Base-by-base conservation (phyloP, 495 filamentous ascomycete genomes). In the Aspergillus baeticus region DNA sequence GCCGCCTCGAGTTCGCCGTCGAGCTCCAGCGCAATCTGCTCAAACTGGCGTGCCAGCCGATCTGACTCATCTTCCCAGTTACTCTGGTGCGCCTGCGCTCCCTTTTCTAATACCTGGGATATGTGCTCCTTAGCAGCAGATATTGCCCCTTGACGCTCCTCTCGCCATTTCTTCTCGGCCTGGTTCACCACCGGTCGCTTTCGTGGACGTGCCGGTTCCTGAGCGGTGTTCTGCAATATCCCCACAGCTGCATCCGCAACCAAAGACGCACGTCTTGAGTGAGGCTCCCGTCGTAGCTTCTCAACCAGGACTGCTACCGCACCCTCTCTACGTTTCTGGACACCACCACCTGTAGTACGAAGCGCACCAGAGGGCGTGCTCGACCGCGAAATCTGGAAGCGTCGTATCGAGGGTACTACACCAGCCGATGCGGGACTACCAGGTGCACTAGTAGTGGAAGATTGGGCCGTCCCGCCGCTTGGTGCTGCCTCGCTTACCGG, bases 11-110 rank as follows among this genome's bases (percentile, higher is more conserved):
- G 52, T 15, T 57, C 54, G 2, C 55, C 54, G 51, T 76, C 69
- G 0, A 78, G 54, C 51, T 80, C 73, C 43, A 80, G 59, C n/a
- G 77, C 77, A 51, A 82, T 63, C 43, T 72, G 62, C 55, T 81
- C 76, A 20, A 81, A 68, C 34, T 81, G 71, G 37, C 53, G 59
- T 5, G 74, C 77, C 21, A 83, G 62, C 15, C 70, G 65, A 7
- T 76, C 71, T 8, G 77, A 76, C 41, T 74, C 70, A 41, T 73
- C 67, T 10, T 79, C 72, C 74, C 75, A 78, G 11, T 63, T 69
- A 26, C 55, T 74, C 48, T 71, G 64, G 23, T 58, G 65, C 6
- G 62, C 62, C 42, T 69, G 63, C 1, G 71, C 66, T 38, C 65
- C 65, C 20, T 70, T 69, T 29, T 76, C 71, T 41, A 74, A 36